Evolutionary conservation across 2,329 filamentous ascomycete genomes (phyloP).

Genomic region (Scedosporium apiospermum): DNA sequence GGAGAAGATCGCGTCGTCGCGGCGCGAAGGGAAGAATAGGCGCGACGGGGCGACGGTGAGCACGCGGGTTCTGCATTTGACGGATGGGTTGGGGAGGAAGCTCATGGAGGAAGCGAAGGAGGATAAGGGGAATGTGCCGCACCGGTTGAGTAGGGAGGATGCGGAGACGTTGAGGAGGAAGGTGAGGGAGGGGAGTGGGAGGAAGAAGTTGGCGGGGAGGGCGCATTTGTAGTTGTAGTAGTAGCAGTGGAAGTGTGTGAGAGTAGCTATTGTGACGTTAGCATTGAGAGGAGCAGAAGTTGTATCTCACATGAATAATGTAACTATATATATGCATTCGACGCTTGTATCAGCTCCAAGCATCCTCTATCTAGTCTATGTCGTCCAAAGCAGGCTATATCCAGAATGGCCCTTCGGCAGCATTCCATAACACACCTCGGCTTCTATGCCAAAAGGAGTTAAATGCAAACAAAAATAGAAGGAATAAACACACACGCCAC

Average conservation of each 20-base stretch:
- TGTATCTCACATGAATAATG: no score
- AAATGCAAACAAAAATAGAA: no score
- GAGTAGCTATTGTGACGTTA: not conserved
- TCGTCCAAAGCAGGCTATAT: no score
- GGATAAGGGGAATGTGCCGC: constrained; percentile 24
- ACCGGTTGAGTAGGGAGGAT: constrained; percentile 42
- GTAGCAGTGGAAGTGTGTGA: not conserved
- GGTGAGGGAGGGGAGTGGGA: constrained; percentile 35
- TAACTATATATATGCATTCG: no score
- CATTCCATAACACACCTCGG: no score
- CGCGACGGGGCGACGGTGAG: constrained; percentile 88
- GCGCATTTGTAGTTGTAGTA: constrained; percentile 33
- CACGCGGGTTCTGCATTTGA: constrained; percentile 67
- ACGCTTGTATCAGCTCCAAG: no score
- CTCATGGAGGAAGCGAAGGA: constrained; percentile 53
- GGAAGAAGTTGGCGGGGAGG: constrained; percentile 39
- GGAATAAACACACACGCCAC: no score
- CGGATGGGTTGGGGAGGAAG: constrained; percentile 60
- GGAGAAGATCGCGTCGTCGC: constrained; percentile 71
- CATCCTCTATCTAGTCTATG: no score
- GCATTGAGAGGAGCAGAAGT: not conserved
- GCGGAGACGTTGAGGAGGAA: constrained; percentile 30
- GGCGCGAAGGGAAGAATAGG: constrained; percentile 90
- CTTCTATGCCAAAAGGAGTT: no score
- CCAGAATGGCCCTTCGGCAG: no score